Percentiles rank a stretch among this genome's conserved stretches.
Conservation (phyloP, 192 early-diverging fungal species). For the Powellomyces hirtus region DNA sequence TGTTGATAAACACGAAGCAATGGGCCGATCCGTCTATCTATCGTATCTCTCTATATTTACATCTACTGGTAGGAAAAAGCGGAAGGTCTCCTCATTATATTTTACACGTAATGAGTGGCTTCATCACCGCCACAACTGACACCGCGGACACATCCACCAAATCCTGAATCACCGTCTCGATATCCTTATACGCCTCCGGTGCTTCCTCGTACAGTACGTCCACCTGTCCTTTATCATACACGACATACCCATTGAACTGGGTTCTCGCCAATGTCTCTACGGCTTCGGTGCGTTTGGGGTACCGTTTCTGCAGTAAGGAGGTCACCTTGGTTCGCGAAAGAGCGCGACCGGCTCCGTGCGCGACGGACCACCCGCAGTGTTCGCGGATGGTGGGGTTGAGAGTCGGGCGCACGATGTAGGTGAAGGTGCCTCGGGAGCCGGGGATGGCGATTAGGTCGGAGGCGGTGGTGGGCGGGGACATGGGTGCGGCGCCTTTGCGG, state of each 20-base stretch:
- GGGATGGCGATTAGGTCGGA: constrained; percentile 50
- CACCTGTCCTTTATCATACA: not conserved
- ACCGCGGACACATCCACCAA: constrained; percentile 6
- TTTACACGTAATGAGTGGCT: constrained; percentile 3
- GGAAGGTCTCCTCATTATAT: too few relatives aligned
- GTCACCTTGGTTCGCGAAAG: constrained; percentile 47
- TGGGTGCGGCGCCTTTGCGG: constrained; percentile 61
- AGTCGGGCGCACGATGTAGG: constrained; percentile 54
- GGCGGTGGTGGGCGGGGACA: not conserved
- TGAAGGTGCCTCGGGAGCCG: constrained; percentile 54
- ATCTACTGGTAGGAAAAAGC: too few relatives aligned
- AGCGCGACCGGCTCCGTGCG: constrained; percentile 58
- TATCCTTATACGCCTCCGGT: constrained; percentile 61
- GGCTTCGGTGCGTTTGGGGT: not conserved
- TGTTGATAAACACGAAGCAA: too few relatives aligned
- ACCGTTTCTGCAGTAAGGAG: not conserved
- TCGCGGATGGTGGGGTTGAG: constrained; percentile 21
- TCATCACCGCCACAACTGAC: not conserved
- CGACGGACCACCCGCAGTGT: constrained; percentile 43
- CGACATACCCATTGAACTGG: not conserved
- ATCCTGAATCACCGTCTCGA: constrained; percentile 51
- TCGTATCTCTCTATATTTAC: too few relatives aligned
- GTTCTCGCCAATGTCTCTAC: not conserved
- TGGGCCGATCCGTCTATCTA: too few relatives aligned
- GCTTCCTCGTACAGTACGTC: constrained; percentile 55